These are phyloP conservation scores for Phytophthora sp. DNA, from an alignment of 352 stramenopile species.

Conservation along the genomic window DNA sequence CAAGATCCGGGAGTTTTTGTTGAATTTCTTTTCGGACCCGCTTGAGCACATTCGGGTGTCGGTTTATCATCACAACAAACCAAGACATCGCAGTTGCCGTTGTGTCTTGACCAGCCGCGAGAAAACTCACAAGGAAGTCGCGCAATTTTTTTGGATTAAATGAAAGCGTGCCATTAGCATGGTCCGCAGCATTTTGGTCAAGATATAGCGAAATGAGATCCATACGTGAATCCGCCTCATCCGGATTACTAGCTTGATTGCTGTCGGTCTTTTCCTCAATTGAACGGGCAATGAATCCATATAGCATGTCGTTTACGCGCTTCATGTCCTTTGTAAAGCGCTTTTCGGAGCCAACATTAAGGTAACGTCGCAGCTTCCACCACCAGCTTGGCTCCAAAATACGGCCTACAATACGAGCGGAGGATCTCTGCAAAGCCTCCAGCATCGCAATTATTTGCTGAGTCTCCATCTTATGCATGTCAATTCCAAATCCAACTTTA, in stretches of 20 bases:
- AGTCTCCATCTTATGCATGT: constrained; percentile 28
- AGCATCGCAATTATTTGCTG: constrained; percentile 29
- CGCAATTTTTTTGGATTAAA: constrained; percentile 50
- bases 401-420: constrained; percentile 19
- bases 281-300: constrained; percentile 19
- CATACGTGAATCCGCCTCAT: constrained; percentile 3
- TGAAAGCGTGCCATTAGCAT: constrained; percentile 14
- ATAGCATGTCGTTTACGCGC: constrained; percentile 23
- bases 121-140: constrained; percentile 78
- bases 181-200: constrained; percentile 28
- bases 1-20: constrained; percentile 51
- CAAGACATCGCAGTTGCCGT: constrained; percentile 65
- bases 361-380: constrained; percentile 40
- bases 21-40: constrained; percentile 43
- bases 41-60: constrained; percentile 44
- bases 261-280: constrained; percentile 11
- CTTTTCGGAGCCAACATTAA: constrained; percentile 20
- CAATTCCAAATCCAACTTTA: constrained; percentile 57
- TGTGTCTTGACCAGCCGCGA: constrained; percentile 69
- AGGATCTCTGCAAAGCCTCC: constrained; percentile 24
- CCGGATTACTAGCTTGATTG: not conserved
- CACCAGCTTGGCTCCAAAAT: constrained; percentile 51
- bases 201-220: constrained; percentile 57
- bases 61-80: constrained; percentile 71
- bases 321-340: constrained; percentile 20